Conservation (phyloP, 1,284 basidiomycete species). For the Melampsora larici-populina region DNA sequence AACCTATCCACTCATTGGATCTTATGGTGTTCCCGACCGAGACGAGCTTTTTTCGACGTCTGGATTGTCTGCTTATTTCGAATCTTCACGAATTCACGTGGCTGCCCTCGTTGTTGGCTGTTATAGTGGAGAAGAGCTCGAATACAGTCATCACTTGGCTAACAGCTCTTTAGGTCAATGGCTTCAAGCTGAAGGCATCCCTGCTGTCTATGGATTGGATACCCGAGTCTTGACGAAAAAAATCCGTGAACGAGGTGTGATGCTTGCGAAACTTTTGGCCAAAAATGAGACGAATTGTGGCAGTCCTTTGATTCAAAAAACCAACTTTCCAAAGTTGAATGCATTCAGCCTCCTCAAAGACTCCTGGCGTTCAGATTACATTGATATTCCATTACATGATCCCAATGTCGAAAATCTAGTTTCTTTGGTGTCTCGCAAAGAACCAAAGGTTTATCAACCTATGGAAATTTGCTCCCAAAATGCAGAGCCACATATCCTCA, state of each 20-base stretch:
- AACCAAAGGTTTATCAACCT: constrained; percentile 70
- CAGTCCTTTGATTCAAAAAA: constrained; percentile 1
- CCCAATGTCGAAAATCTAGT: constrained; percentile 90
- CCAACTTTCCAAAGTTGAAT: constrained; percentile 22
- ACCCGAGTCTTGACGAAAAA: constrained; percentile 95
- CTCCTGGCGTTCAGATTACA: constrained; percentile 76
- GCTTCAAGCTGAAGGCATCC: constrained; percentile 92
- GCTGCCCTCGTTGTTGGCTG: constrained; percentile 88
- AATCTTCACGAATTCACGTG: constrained; percentile 90
- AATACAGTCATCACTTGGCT: constrained; percentile 94
- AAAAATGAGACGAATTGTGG: constrained; percentile 9
- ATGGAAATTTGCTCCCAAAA: constrained; percentile 55
- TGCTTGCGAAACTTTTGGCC: constrained; percentile 74
- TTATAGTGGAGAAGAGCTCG: constrained; percentile 64
- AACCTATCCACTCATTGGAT: constrained; percentile 94
- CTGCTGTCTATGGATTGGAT: constrained; percentile 94
- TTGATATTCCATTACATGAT: constrained; percentile 78
- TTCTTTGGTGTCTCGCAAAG: constrained; percentile 72
- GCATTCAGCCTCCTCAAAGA: constrained; percentile 45
- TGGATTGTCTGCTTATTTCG: constrained; percentile 60
- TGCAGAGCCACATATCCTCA: constrained; percentile 56
- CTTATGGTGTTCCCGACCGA: constrained; percentile 85
- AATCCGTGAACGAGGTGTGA: constrained; percentile 87
- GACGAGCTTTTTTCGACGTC: not conserved
- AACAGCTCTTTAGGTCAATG: constrained; percentile 80